A percentile compares a stretch with the other conserved stretches of the same genome.
Conservation (phyloP, 345 rosid genomes). For the Eucalyptus viminalis region DNA sequence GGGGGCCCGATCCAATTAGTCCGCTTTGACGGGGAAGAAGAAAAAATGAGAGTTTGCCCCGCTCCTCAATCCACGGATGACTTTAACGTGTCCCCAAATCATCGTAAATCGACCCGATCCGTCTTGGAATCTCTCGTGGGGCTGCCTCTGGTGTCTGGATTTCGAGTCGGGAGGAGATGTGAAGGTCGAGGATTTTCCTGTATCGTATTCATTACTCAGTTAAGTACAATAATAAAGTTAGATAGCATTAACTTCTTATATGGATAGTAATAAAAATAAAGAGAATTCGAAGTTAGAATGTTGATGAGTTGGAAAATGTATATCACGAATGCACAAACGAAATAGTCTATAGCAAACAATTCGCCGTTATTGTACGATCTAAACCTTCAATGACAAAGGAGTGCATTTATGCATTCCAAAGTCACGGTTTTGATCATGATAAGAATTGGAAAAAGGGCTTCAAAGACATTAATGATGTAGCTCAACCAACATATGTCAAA, state of each 20-base stretch:
- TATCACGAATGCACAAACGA: background rate
- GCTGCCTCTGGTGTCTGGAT: background rate
- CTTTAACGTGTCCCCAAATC: background rate
- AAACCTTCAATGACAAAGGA: background rate
- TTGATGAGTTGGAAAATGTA: no score
- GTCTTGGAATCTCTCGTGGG: background rate
- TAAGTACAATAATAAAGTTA: rapidly evolving
- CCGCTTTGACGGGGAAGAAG: background rate
- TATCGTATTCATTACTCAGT: rapidly evolving
- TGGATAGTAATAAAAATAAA: no score
- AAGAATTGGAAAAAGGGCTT: rapidly evolving
- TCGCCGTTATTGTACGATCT: rapidly evolving
- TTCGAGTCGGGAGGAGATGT: rapidly evolving
- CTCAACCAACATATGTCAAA: rapidly evolving
- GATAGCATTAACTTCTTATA: no score
- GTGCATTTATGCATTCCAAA: background rate
- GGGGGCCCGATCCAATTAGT: background rate
- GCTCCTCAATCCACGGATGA: background rate
- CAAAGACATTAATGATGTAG: rapidly evolving
- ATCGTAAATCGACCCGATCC: background rate
- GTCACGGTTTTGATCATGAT: background rate
- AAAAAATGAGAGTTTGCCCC: background rate
- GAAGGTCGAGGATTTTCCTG: background rate
- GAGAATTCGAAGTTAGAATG: no score
- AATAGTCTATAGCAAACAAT: rapidly evolving